Base-by-base conservation (phyloP, 2,329 filamentous ascomycete species). In the Fusarium sp. region DNA sequence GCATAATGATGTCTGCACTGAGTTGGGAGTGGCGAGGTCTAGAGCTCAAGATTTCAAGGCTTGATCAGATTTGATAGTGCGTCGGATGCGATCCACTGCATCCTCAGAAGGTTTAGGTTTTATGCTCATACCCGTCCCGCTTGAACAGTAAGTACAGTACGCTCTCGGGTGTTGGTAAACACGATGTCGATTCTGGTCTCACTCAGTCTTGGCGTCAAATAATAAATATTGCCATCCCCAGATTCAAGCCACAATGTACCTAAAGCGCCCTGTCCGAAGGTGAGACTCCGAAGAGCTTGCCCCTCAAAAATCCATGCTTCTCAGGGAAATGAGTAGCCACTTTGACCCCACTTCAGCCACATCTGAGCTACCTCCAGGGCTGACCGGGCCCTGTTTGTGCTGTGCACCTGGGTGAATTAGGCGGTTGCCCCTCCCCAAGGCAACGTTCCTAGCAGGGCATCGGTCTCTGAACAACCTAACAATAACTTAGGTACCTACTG, bases 271-370 rank as follows among this genome's bases (percentile, higher is more conserved):
- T 60, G 63, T 38, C 58, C 35, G 15, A 66, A 66, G 60, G 46
- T 59, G 42, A 71, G 58, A 41, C 18, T 65, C 38, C 39, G 31
- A 52, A 48, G 44, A 69, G 42, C 60, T 69, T 49, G 59, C 46
- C 42, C 60, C 60, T 65, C 60, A 52, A 56, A 61, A 52, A 27
- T 52, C 52, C 61, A 66, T 57, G 39, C 37, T 37, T 62, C 48
- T 51, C 29, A 58, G 54, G 45, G 56, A 70, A 73, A 73, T 73
- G 70, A 73, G 54, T 33, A 67, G 66, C 70, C 54, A 73, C 48
- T 38, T 41, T 51, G 38, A 66, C 66, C 57, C 70, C 70, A 73
- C 70, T 57, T 66, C 70, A 73, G 70, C 70, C 70, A 73, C 70
- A 70, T 46, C 37, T 31, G 29, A 42, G 25, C 39, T 62, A 49